Conservation (phyloP, 805 yeast species). For the Sugiyamaella floridensis region DNA sequence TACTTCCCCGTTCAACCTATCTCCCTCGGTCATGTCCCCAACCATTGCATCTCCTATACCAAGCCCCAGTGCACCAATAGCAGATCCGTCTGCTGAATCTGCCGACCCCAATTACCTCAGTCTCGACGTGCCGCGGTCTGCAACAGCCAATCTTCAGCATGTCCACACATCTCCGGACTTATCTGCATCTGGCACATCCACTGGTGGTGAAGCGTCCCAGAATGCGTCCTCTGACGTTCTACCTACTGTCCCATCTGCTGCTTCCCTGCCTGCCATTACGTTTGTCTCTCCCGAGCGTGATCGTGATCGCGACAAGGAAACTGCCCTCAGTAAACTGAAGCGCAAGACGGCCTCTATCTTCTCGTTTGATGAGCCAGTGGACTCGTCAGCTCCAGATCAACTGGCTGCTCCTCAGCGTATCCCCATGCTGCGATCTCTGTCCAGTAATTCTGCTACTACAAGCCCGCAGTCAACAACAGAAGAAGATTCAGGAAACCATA, state of each 20-base stretch:
- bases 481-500: neutral
- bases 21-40: neutral
- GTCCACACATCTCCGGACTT: neutral
- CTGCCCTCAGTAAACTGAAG: neutral
- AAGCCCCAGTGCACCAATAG: neutral
- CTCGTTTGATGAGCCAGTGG: neutral
- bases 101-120: neutral
- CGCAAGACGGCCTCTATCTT: neutral
- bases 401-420: neutral
- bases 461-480: neutral
- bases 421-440: constrained; percentile 1
- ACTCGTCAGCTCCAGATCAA: neutral
- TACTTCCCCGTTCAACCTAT: neutral
- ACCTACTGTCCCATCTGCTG: neutral
- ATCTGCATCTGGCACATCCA: neutral
- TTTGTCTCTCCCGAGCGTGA: neutral
- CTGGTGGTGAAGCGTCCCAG: neutral
- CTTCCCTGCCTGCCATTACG: neutral
- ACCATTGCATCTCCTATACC: neutral
- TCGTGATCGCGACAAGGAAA: neutral
- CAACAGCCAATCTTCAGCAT: neutral
- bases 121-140: neutral
- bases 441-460: neutral
- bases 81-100: no score
- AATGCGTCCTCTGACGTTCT: neutral